Base-by-base conservation (phyloP, 75 land plant genomes). In the Pinus tabuliformis region DNA sequence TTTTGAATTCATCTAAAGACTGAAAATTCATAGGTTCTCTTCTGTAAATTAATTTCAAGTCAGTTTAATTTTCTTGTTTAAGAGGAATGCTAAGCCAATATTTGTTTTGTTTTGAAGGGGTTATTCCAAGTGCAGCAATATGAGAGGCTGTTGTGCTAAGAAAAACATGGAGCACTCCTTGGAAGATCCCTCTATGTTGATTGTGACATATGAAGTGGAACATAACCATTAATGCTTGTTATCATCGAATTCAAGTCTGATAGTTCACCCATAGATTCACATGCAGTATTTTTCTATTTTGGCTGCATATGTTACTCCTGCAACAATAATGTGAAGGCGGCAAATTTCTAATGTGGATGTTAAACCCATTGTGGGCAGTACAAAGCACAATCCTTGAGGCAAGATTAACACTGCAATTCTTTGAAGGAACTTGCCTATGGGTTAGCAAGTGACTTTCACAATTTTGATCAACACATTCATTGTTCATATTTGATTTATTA, bases 151-250 rank as follows among this genome's bases (percentile, higher is more conserved):
- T 45, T 88, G 84, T 30, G 84, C 88, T 2, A 77, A 88, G 65
- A 87, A 87, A 61, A 88, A 87, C 37, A 88, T 87, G 2, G 89
- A 87, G 68, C 76, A 88, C 14, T 81, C 85, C 14, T 17, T 86
- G 66, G 89, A 87, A 22, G 89, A 87, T 64, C 61, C 89, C 4
- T 72, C 77, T 3, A 87, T 86, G 88, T 58, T 87, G 33, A 81
- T 86, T 22, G 88, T 87, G 28, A 87, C 89, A 8, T 87, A 87
- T 78, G 89, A 87, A 75, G 89, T 84, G 5, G 89, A 87, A 70
- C 93, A 73, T 6, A 73, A 56, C 21, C 74, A 73, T 56, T 49
- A 2, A 39, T 52, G 71, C 1, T n/a, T 68, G 52, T 52, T 68
- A 3, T 68, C 71, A 68, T 42, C 49, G 8, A 68, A 36, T 68